Base-by-base conservation (phyloP, 192 early-diverging fungal species). In the Linnemannia elongata region DNA sequence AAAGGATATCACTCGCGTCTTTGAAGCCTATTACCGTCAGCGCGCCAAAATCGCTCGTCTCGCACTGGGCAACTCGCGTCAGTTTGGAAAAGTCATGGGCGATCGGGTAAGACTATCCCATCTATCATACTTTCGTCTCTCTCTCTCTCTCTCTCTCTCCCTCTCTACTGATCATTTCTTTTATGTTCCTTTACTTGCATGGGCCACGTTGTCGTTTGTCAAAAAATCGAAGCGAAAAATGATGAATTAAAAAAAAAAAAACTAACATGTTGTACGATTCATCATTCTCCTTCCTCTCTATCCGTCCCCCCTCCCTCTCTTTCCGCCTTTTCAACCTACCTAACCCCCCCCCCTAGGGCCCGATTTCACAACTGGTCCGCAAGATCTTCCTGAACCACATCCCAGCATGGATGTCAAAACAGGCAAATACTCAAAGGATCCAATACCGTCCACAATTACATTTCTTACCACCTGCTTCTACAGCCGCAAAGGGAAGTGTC, bases 61-160 rank as follows among this genome's bases (percentile, higher is more conserved):
- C 12, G 85, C 85, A 3, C 39, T 87, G 45, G 75, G 72, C n/a
- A 87, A 87, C 30, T 80, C 85, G 15, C 74, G 79, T 4, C 79
- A 81, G 42, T 87, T 87, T 78, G 85, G 85, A 6, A 87, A 87
- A 70, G 80, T 87, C 13, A 87, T 87, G 85, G 80, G 79, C 1
- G 75, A 87, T 24, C 69, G 76, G n/a, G 84, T 87, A 87, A 24
- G 54, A 15, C 0, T 36, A 38, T 39, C 3, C 3, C 6, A 39
- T 39, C 38, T 39, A 39, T 39, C n/a, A n/a, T n/a, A n/a, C n/a
- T 54, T 69, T 39, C 17, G 15, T 44, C n/a, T 20, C 5, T 35
- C 33, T 36, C 45, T 18, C 22, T 60, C 9, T 63, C 18, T 68
- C n/a, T 36, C 7, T 22, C 3, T 41, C 41, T 18, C 42, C n/a